phyloP scores from a whole-genome alignment of 805 yeast genomes.

The Candida tammaniensis region DNA sequence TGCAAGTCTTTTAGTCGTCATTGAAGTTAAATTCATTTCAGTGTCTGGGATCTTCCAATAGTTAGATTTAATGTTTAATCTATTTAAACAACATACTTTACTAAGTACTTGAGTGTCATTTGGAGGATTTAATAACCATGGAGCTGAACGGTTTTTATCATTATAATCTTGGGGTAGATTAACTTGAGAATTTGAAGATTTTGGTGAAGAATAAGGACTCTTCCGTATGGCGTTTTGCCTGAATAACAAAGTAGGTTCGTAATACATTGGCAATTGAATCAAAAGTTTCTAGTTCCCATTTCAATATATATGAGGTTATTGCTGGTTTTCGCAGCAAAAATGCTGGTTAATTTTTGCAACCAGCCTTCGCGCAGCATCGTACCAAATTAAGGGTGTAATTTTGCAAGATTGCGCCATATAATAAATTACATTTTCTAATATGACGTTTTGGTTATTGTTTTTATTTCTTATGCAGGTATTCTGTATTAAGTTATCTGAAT shows the following conservation, averaged over 20 bases:
- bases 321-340: too few species aligned
- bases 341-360: conserved; percentile 4
- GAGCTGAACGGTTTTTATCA: conserved; percentile 7
- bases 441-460: too few species aligned
- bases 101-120: conserved; percentile 34
- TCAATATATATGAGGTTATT: too few species aligned
- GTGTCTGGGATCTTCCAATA: conserved; percentile 47
- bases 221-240: conserved; percentile 40
- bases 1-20: conserved; percentile 23
- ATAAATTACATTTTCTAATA: too few species aligned
- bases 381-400: too few species aligned
- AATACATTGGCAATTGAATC: too few species aligned
- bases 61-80: conserved; percentile 40
- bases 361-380: conserved; percentile 2
- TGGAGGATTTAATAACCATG: conserved; percentile 31
- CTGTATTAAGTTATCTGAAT: too few species aligned
- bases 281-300: too few species aligned
- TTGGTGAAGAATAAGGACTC: conserved; percentile 20
- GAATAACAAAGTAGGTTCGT: conserved; percentile 42
- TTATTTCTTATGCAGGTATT: too few species aligned
- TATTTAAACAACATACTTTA: conserved; percentile 40
- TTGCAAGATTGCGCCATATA: too few species aligned
- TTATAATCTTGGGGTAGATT: conserved; percentile 1
- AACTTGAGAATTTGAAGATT: conserved; percentile 12
- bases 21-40: conserved; percentile 43